Evolutionary conservation across 2,329 filamentous ascomycete species (phyloP).

Genomic region (Aspergillus flavus): DNA sequence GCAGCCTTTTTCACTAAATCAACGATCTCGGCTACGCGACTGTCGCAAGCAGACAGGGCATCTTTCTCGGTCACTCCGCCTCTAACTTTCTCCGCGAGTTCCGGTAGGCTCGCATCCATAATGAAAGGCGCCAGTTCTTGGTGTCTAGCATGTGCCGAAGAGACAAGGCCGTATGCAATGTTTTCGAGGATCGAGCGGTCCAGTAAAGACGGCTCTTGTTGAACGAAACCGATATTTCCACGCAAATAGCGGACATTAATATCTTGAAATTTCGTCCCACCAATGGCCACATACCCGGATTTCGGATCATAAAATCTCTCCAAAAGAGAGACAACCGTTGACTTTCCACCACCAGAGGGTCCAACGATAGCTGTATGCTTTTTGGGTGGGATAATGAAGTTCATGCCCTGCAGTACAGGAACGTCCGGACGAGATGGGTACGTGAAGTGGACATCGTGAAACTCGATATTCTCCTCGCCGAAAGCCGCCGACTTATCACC

Average conservation of each 20-base stretch:
- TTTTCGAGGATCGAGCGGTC: constrained; percentile 58
- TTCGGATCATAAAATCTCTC: constrained; percentile 42
- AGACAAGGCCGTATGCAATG: constrained; percentile 55
- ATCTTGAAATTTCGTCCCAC: constrained; percentile 29
- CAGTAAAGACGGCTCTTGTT: constrained; percentile 56
- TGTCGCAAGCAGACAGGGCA: constrained; percentile 25
- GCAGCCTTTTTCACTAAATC: constrained; percentile 33
- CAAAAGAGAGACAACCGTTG: constrained; percentile 45
- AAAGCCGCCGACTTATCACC: constrained; percentile 27
- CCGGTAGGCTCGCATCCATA: constrained; percentile 28
- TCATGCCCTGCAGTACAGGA: constrained; percentile 36
- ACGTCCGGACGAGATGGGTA: constrained; percentile 43
- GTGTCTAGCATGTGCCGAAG: constrained; percentile 32
- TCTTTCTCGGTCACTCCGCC: constrained; percentile 26
- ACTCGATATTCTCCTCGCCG: constrained; percentile 29
- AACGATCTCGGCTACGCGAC: constrained; percentile 32
- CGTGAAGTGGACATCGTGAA: constrained; percentile 38
- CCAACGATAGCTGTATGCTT: constrained; percentile 51
- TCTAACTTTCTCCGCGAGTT: constrained; percentile 28
- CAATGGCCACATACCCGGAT: constrained; percentile 35
- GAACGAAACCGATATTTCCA: constrained; percentile 46
- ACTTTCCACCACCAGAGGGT: constrained; percentile 57
- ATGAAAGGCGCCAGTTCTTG: constrained; percentile 27
- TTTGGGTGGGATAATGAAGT: constrained; percentile 35
- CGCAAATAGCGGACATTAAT: constrained; percentile 40